These are phyloP conservation scores for Metarhizium sp. DNA, from an alignment of 2,329 filamentous ascomycete genomes.

Conservation along the genomic window DNA sequence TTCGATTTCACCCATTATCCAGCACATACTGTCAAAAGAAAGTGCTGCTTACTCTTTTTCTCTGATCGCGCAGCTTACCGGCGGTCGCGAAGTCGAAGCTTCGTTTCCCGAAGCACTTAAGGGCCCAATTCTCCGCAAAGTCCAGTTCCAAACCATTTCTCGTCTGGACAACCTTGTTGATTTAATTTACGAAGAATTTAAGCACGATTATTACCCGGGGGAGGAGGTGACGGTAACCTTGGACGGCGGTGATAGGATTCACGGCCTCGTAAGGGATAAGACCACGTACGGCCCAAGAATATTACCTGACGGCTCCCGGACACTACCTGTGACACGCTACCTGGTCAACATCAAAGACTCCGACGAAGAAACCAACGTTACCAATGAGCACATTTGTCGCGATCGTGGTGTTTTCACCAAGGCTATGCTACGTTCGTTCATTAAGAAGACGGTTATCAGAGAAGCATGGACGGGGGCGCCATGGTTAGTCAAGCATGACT, in stretches of 20 bases:
- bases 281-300: conserved; percentile 57
- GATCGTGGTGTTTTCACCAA: conserved; percentile 93
- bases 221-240: conserved; percentile 71
- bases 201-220: conserved; percentile 82
- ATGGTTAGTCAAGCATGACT: conserved; percentile 84
- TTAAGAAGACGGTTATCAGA: conserved; percentile 86
- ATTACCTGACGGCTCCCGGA: conserved; percentile 58
- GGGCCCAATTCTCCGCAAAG: conserved; percentile 78
- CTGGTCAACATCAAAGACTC: conserved; percentile 65
- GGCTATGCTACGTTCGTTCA: conserved; percentile 83
- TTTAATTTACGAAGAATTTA: conserved; percentile 68
- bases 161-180: conserved; percentile 76
- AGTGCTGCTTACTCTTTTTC: background rate
- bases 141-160: conserved; percentile 83
- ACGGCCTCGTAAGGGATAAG: conserved; percentile 77
- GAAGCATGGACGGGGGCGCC: conserved; percentile 95
- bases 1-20: conserved; percentile 28
- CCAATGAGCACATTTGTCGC: conserved; percentile 72
- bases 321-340: conserved; percentile 67
- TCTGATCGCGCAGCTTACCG: conserved; percentile 47
- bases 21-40: background rate
- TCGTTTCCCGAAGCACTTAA: conserved; percentile 87
- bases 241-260: conserved; percentile 56
- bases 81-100: conserved; percentile 81
- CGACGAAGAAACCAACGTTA: conserved; percentile 66